These are phyloP conservation scores for Knufia fluminis DNA, from an alignment of 2,329 filamentous ascomycete species.

Conservation along the genomic window DNA sequence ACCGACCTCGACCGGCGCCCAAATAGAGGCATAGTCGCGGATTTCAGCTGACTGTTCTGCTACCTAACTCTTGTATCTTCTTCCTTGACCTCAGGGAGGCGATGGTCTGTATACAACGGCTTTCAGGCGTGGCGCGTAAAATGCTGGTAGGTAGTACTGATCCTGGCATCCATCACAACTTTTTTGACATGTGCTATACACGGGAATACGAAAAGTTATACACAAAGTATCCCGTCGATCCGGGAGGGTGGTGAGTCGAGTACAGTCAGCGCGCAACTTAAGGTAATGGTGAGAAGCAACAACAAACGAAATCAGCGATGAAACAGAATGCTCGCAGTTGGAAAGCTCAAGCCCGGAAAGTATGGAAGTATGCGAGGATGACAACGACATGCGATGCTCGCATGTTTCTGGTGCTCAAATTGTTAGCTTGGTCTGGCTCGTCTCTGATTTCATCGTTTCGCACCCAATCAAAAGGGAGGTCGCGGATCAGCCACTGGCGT, in stretches of 20 bases:
- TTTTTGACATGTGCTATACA: neutral
- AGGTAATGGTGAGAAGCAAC: too few species aligned
- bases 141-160: neutral
- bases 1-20: constrained; percentile 30
- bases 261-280: too few species aligned
- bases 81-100: neutral
- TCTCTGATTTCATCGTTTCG: neutral
- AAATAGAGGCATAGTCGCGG: constrained; percentile 16
- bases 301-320: too few species aligned
- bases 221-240: neutral
- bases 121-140: neutral
- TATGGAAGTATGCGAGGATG: neutral
- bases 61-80: neutral
- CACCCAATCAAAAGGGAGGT: neutral
- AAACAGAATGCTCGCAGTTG: too few species aligned
- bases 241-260: neutral
- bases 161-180: neutral
- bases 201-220: neutral
- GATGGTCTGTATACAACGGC: too few species aligned
- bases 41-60: neutral
- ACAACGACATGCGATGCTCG: neutral
- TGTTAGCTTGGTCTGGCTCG: neutral
- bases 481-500: neutral
- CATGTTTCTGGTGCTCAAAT: neutral
- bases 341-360: too few species aligned